These are phyloP conservation scores for Ophiorrhiza pumila DNA, from an alignment of 257 asterid species.

Conservation along the genomic window DNA sequence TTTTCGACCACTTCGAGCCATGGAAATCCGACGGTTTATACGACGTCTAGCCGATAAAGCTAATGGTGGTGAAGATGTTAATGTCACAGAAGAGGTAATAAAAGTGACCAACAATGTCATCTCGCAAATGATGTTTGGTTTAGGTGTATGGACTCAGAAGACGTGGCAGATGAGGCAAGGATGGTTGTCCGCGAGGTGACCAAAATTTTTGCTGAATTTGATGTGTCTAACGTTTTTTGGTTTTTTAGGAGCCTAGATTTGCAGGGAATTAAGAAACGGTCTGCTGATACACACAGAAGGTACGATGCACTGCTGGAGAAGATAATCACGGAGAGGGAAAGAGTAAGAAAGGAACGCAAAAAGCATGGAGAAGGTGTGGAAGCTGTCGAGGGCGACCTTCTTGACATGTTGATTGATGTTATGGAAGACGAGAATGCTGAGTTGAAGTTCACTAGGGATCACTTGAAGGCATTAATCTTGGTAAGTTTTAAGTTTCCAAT, in stretches of 20 bases:
- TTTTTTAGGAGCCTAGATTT: slow-evolving; percentile 47
- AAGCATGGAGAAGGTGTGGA: slow-evolving; percentile 2
- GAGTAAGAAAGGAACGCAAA: not conserved
- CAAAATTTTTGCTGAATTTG: slow-evolving; percentile 55
- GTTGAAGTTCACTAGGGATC: slow-evolving; percentile 48
- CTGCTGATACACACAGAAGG: slow-evolving; percentile 38
- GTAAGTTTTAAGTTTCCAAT: slow-evolving; percentile 18
- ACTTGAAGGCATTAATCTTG: slow-evolving; percentile 58
- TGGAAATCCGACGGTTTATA: slow-evolving; percentile 33
- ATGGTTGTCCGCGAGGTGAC: slow-evolving; percentile 53
- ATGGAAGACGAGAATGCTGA: slow-evolving; percentile 49
- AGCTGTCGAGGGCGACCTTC: slow-evolving; percentile 41
- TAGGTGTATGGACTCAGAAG: slow-evolving; percentile 43
- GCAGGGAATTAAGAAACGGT: slow-evolving; percentile 55
- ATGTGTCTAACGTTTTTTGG: slow-evolving; percentile 43
- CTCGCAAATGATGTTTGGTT: slow-evolving; percentile 50
- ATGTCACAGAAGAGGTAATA: slow-evolving; percentile 45
- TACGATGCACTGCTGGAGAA: slow-evolving; percentile 58
- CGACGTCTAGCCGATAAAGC: slow-evolving; percentile 25
- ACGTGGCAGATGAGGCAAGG: slow-evolving; percentile 43
- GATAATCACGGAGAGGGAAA: slow-evolving; percentile 42
- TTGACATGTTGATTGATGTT: slow-evolving; percentile 51
- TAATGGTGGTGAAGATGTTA: slow-evolving; percentile 17
- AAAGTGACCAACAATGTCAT: slow-evolving; percentile 49
- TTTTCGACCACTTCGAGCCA: slow-evolving; percentile 40